These are phyloP conservation scores for Zymoseptoria passerinii DNA, from an alignment of 2,329 filamentous ascomycete genomes.

Conservation along the genomic window DNA sequence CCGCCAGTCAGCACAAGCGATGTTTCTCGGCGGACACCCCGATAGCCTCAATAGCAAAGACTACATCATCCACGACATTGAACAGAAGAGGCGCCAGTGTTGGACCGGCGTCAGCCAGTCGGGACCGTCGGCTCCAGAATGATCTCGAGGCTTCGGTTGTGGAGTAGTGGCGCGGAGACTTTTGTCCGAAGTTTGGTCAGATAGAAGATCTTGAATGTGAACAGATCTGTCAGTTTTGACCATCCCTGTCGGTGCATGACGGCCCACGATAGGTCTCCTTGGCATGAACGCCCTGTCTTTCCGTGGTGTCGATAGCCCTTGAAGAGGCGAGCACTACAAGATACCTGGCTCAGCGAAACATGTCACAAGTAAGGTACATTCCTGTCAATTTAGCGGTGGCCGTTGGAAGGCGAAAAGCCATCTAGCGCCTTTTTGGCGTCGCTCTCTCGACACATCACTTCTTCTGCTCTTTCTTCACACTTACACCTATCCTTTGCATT, in stretches of 20 bases:
- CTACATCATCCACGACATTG: conserved; percentile 7
- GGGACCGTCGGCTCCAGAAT: not conserved
- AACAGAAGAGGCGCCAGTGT: conserved; percentile 16
- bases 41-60: conserved; percentile 14
- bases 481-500: not conserved
- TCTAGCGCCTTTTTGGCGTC: not conserved
- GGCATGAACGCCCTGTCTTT: not conserved
- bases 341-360: not conserved
- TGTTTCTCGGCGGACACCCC: conserved; percentile 25
- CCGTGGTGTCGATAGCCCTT: not conserved
- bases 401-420: not conserved
- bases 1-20: conserved; percentile 16
- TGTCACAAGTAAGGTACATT: not conserved
- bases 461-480: not conserved
- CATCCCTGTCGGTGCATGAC: not conserved
- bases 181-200: not conserved
- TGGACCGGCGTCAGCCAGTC: conserved; percentile 11
- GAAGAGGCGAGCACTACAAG: not conserved
- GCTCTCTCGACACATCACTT: not conserved
- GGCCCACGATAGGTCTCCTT: not conserved
- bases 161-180: conserved; percentile 2
- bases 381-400: not conserved
- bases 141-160: conserved; percentile 3
- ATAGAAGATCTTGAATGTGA: not conserved
- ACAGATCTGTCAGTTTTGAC: not conserved